These are phyloP conservation scores for Biscogniauxia marginata DNA, from an alignment of 2,329 filamentous ascomycete species.

Conservation along the genomic window DNA sequence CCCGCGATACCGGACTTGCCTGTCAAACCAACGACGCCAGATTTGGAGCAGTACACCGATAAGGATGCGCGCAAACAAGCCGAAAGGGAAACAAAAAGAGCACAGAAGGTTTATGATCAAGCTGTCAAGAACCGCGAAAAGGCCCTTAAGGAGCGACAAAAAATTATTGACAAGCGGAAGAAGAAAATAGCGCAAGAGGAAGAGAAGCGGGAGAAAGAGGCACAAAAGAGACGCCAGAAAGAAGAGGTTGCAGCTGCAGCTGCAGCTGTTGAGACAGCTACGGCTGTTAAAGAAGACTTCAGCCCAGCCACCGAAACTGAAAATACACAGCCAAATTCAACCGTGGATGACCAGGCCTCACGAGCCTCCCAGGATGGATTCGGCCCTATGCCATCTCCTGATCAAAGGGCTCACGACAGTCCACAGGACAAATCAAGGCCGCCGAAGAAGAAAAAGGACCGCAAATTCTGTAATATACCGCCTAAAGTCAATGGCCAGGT, in stretches of 20 bases:
- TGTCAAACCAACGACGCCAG: conserved; percentile 51
- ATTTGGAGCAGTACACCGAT: conserved; percentile 59
- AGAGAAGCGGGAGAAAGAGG: conserved; percentile 41
- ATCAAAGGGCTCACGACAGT: neutral
- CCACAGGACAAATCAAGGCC: conserved; percentile 8
- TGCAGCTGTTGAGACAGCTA: neutral
- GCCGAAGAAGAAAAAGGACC: conserved; percentile 47
- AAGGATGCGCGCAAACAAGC: conserved; percentile 66
- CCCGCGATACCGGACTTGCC: conserved; percentile 51
- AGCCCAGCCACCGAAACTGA: neutral
- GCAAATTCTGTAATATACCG: conserved; percentile 79
- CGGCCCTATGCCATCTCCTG: conserved; percentile 4
- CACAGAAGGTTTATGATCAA: conserved; percentile 63
- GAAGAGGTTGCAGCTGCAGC: conserved; percentile 6
- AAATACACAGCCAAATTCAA: neutral
- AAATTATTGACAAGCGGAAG: conserved; percentile 54
- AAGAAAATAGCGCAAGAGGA: conserved; percentile 44
- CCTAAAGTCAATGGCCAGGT: conserved; percentile 50
- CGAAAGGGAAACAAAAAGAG: conserved; percentile 64
- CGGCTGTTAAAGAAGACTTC: neutral
- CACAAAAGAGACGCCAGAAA: conserved; percentile 24
- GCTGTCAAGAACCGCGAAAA: conserved; percentile 66
- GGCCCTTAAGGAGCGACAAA: conserved; percentile 61
- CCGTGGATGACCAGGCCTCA: neutral
- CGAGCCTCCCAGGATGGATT: conserved; percentile 2